These are phyloP conservation scores for Geosiphon pyriformis DNA, from an alignment of 192 early-diverging fungal species.

Conservation along the genomic window DNA sequence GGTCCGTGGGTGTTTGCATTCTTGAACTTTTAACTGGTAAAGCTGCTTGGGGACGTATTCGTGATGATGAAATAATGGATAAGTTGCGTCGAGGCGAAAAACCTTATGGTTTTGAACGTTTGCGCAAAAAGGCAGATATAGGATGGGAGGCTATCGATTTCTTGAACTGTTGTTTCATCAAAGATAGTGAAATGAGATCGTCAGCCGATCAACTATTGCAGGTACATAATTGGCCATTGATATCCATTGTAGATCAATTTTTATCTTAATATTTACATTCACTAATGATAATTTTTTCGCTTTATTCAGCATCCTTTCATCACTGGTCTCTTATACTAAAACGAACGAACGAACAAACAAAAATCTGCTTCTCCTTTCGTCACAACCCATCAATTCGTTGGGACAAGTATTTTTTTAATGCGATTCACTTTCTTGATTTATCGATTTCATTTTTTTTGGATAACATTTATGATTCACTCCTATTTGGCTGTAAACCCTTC, in stretches of 20 bases:
- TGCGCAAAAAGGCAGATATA: constrained; percentile 18
- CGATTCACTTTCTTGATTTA: too few species aligned
- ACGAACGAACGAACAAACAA: too few species aligned
- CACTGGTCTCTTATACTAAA: too few species aligned
- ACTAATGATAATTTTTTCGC: neutral
- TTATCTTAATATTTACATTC: neutral
- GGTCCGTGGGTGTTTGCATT: constrained; percentile 25
- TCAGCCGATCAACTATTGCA: constrained; percentile 17
- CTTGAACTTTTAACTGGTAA: constrained; percentile 24
- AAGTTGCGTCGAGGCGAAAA: constrained; percentile 12
- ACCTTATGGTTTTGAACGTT: constrained; percentile 14
- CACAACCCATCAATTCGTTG: too few species aligned
- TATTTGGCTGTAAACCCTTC: too few species aligned
- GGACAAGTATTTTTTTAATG: too few species aligned
- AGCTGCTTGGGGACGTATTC: constrained; percentile 16
- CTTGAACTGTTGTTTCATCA: constrained; percentile 12
- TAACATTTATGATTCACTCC: too few species aligned
- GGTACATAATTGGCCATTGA: neutral
- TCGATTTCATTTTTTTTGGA: too few species aligned
- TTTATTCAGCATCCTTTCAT: neutral
- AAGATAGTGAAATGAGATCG: constrained; percentile 10
- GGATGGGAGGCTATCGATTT: constrained; percentile 24
- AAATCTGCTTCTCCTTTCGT: too few species aligned
- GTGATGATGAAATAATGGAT: constrained; percentile 19
- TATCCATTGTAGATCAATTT: neutral